Evolutionary conservation across 345 rosid genomes (phyloP).

Genomic region (Kernera saxatilis): DNA sequence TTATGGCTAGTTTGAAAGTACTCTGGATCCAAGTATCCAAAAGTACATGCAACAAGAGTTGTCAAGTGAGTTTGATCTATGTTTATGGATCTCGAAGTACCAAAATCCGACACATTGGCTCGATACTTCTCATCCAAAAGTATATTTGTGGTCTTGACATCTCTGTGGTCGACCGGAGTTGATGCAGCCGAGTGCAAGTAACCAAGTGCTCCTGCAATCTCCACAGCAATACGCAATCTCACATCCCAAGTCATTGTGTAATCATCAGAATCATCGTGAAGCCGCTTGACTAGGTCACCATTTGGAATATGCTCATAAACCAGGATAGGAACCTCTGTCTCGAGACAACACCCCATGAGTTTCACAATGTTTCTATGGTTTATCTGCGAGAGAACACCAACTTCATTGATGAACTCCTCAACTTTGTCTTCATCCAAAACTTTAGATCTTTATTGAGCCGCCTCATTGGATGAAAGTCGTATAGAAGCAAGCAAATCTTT

Average conservation of each 20-base stretch:
- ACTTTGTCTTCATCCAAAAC: constrained; percentile 36
- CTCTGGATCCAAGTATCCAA: constrained; percentile 33
- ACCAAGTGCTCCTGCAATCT: constrained; percentile 33
- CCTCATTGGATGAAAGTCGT: too few relatives aligned
- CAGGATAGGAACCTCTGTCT: constrained; percentile 41
- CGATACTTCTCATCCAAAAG: constrained; percentile 32
- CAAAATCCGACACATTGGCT: constrained; percentile 49
- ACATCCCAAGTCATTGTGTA: constrained; percentile 35
- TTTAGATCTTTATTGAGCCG: constrained; percentile 38
- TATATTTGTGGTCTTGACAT: constrained; percentile 42
- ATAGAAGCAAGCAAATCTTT: too few relatives aligned
- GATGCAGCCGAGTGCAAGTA: constrained; percentile 43
- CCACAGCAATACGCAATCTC: constrained; percentile 29
- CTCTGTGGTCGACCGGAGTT: constrained; percentile 38
- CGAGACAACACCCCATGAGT: constrained; percentile 50
- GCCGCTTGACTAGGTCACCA: constrained; percentile 36
- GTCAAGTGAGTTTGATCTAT: constrained; percentile 40
- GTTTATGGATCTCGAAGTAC: constrained; percentile 40
- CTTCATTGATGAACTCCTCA: constrained; percentile 47
- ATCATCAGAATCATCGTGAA: constrained; percentile 20
- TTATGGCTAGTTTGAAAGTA: constrained; percentile 31
- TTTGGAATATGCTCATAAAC: constrained; percentile 43
- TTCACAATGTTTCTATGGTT: constrained; percentile 42
- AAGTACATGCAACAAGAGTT: constrained; percentile 31
- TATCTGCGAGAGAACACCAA: constrained; percentile 42